A percentile compares a stretch with the other conserved stretches of the same genome.
Evolutionary conservation across 2,329 filamentous ascomycete genomes (phyloP).

Genomic region (Pseudogymnoascus sp.): DNA sequence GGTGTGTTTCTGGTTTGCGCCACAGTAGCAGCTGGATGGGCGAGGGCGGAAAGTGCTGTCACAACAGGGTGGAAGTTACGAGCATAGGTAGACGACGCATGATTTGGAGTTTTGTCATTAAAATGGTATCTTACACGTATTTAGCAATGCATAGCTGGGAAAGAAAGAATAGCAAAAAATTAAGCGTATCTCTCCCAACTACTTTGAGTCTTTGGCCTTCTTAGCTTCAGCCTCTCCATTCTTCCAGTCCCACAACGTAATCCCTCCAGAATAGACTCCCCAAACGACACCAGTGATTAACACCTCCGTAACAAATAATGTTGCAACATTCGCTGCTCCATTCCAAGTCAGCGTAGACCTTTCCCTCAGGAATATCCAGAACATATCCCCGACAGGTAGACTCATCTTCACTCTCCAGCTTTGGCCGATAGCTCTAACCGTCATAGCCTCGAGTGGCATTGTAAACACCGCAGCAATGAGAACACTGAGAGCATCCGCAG

Average conservation of each 20-base stretch:
- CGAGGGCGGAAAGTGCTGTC: slow-evolving; percentile 3
- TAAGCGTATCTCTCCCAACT: not conserved
- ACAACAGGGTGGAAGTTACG: slow-evolving; percentile 4
- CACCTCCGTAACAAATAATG: not conserved
- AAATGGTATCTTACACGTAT: not conserved
- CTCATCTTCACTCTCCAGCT: not conserved
- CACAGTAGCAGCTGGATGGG: slow-evolving; percentile 7
- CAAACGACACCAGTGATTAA: slow-evolving; percentile 1
- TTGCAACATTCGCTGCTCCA: not conserved
- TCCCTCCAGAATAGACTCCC: not conserved
- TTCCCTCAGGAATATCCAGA: not conserved
- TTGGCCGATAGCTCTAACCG: slow-evolving; percentile 25
- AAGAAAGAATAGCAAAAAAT: not conserved
- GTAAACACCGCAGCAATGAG: slow-evolving; percentile 22
- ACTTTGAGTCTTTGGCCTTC: not conserved
- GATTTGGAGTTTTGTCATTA: not conserved
- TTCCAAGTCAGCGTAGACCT: not conserved
- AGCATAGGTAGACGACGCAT: not conserved
- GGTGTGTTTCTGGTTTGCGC: slow-evolving; percentile 8
- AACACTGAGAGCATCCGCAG: slow-evolving; percentile 26
- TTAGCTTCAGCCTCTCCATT: not conserved
- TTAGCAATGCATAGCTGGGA: not conserved
- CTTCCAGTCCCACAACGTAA: not conserved
- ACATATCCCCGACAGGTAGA: not conserved
- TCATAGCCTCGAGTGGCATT: slow-evolving; percentile 26